Evolutionary conservation across 1,284 basidiomycete species (phyloP).

Genomic region (Pseudozyma tsukubaensis): DNA sequence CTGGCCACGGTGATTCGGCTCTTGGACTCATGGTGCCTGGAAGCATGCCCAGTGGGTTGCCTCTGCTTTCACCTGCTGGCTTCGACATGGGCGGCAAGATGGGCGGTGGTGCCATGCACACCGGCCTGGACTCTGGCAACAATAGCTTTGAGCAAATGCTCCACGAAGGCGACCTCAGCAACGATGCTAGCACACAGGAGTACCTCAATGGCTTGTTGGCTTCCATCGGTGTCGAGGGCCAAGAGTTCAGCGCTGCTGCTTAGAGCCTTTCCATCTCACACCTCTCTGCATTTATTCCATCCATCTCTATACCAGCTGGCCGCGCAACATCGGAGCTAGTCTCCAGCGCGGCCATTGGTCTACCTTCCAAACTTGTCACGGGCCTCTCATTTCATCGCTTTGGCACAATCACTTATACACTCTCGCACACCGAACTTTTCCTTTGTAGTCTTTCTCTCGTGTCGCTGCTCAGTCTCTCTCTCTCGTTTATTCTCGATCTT

Average conservation of each 20-base stretch:
- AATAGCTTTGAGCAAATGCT: slow-evolving; percentile 49
- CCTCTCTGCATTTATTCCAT: neutral
- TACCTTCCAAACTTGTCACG: slow-evolving; percentile 2
- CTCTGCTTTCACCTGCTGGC: slow-evolving; percentile 34
- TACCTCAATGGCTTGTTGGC: slow-evolving; percentile 46
- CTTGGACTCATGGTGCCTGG: slow-evolving; percentile 38
- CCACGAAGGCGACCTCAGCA: slow-evolving; percentile 32
- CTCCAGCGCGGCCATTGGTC: slow-evolving; percentile 5
- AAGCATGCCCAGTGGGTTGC: slow-evolving; percentile 13
- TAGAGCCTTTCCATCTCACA: neutral
- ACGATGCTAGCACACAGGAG: slow-evolving; percentile 44
- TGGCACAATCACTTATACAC: too few relatives aligned
- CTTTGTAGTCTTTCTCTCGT: neutral
- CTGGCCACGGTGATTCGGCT: slow-evolving; percentile 21
- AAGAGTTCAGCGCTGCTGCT: slow-evolving; percentile 20
- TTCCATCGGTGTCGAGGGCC: slow-evolving; percentile 51
- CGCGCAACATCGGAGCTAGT: neutral
- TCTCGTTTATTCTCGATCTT: neutral
- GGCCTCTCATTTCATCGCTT: neutral
- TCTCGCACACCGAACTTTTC: neutral
- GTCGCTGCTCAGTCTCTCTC: neutral
- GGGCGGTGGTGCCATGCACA: slow-evolving; percentile 10
- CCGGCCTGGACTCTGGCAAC: slow-evolving; percentile 33
- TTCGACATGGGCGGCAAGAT: slow-evolving; percentile 32
- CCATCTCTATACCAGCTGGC: slow-evolving; percentile 5